phyloP scores from a whole-genome alignment of 1,284 basidiomycete species.

The Volvariella volvacea region DNA sequence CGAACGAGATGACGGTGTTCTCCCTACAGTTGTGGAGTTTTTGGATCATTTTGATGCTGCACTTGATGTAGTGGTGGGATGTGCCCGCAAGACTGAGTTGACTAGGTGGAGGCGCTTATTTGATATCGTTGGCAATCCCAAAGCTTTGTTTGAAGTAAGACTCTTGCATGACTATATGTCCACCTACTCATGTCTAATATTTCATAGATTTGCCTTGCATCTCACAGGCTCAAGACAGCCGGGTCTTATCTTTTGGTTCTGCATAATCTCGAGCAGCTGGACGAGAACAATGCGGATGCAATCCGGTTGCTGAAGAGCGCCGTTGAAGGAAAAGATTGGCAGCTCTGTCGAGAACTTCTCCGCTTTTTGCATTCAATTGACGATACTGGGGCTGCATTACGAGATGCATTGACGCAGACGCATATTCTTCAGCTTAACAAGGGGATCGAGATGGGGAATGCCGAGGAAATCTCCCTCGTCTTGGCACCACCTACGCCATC shows the following conservation, averaged over 20 bases:
- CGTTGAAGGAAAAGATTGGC: constrained; percentile 69
- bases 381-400: constrained; percentile 71
- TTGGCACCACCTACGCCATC: no score
- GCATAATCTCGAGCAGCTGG: constrained; percentile 87
- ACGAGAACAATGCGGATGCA: constrained; percentile 74
- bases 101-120: constrained; percentile 89
- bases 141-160: constrained; percentile 88
- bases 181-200: no score
- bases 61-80: constrained; percentile 91
- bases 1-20: constrained; percentile 32
- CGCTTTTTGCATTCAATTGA: constrained; percentile 92
- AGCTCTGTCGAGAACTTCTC: constrained; percentile 80
- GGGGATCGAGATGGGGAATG: no score
- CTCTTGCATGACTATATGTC: no score
- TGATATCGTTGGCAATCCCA: constrained; percentile 84
- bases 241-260: constrained; percentile 91
- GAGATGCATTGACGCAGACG: constrained; percentile 46
- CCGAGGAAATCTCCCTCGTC: no score
- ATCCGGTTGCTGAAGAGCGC: constrained; percentile 73
- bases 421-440: constrained; percentile 15
- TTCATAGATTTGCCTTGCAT: constrained; percentile 70
- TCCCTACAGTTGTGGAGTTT: constrained; percentile 80
- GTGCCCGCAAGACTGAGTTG: constrained; percentile 96
- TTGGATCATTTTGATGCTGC: constrained; percentile 90
- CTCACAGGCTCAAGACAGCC: constrained; percentile 80